Evolutionary conservation across 83 land plant genomes (phyloP).

Genomic region (Larix sibirica): DNA sequence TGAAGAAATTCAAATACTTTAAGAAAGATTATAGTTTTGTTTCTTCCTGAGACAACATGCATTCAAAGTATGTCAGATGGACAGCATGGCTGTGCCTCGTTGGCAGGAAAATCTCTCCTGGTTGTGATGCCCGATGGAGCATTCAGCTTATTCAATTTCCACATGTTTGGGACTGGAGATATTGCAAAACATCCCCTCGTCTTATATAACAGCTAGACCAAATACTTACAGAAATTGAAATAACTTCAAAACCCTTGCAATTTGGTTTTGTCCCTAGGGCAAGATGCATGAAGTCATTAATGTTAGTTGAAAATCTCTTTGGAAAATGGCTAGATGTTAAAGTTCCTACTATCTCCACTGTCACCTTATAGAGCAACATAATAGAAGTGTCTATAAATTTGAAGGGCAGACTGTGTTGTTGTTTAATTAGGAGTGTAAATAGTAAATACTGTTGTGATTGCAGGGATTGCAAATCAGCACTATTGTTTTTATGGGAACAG

Average conservation of each 20-base stretch:
- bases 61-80: too few relatives aligned
- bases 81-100: too few relatives aligned
- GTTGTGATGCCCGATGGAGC: too few relatives aligned
- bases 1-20: too few relatives aligned
- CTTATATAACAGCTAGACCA: background rate
- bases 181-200: background rate
- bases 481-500: slow-evolving; percentile 52
- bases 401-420: background rate
- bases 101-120: too few relatives aligned
- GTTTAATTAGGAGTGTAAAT: background rate
- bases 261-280: background rate
- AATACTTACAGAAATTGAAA: background rate
- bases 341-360: background rate
- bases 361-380: background rate
- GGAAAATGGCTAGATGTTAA: background rate
- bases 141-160: background rate
- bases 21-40: too few relatives aligned
- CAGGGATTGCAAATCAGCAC: slow-evolving; percentile 45
- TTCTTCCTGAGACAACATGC: too few relatives aligned
- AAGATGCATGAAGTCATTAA: background rate
- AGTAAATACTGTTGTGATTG: background rate
- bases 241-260: background rate
- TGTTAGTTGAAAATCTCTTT: background rate
- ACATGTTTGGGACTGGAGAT: background rate
- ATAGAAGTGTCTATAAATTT: background rate